Percentiles rank a stretch among this genome's conserved stretches.
These are phyloP conservation scores for Anethum foeniculum DNA, from an alignment of 140 eudicot genomes.

Conservation along the genomic window DNA sequence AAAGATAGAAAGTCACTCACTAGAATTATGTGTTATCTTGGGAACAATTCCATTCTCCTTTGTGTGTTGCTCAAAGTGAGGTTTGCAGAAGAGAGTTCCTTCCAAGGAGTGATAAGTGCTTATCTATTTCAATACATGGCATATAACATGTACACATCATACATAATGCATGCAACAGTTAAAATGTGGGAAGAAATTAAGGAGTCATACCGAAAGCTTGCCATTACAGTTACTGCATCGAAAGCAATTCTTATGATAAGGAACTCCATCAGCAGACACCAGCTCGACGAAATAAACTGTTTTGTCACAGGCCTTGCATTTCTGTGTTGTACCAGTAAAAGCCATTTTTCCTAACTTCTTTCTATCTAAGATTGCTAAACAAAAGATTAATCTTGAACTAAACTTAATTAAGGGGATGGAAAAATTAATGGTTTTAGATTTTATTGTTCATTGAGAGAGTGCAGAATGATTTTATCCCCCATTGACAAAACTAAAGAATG, in stretches of 20 bases:
- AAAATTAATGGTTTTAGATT: neutral
- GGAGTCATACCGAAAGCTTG: conserved; percentile 45
- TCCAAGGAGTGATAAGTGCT: conserved; percentile 63
- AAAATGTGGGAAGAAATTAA: neutral
- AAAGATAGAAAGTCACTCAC: conserved; percentile 21
- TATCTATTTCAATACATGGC: conserved; percentile 28
- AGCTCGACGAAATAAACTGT: conserved; percentile 65
- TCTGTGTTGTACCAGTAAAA: conserved; percentile 54
- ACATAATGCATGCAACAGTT: neutral
- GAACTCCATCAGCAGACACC: conserved; percentile 72
- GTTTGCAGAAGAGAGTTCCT: conserved; percentile 74
- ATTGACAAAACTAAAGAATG: too few species aligned
- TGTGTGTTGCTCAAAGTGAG: conserved; percentile 80
- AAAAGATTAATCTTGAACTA: neutral
- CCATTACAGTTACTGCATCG: conserved; percentile 71
- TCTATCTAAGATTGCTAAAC: neutral
- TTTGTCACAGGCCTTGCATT: conserved; percentile 81
- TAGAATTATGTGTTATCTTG: conserved; percentile 32
- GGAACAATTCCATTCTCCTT: conserved; percentile 67
- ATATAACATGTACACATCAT: neutral
- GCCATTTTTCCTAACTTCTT: conserved; percentile 34
- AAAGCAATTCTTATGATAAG: conserved; percentile 76
- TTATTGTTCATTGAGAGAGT: neutral
- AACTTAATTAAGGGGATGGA: neutral
- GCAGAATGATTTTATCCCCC: conserved; percentile 8